Base-by-base conservation (phyloP, 2,329 filamentous ascomycete genomes). In the Myriosclerotinia scirpicola region DNA sequence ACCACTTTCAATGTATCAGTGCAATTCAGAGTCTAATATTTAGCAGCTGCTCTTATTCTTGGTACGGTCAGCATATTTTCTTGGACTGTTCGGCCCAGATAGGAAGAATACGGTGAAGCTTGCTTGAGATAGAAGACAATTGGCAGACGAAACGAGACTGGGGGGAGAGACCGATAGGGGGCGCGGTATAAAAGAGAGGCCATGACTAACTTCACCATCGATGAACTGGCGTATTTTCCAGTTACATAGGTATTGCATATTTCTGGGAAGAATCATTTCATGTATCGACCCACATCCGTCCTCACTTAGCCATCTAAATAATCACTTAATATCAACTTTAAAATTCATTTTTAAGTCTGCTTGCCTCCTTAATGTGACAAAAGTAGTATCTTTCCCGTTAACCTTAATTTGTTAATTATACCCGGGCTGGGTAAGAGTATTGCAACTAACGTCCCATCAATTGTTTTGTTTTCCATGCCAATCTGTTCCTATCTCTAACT, bases 61-160 rank as follows among this genome's bases (percentile, higher is more conserved):
- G 36, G 83, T 83, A 66, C 81, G 88, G 54, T 79, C 83, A 22
- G 78, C 81, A 20, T 90, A 89, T 75, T 78, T 90, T 7, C 66
- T 82, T 20, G 88, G 87, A 0, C 48, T 83, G 2, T 89, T 90
- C 77, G 87, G 86, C 3, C 77, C 80, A 6, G 80, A 82, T 62
- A 60, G 42, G 17, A 42, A 67, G 34, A 38, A 26, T 15, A 1
- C 30, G 5, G 12, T 54, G 20, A 56, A 56, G 8, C 38, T 64
- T 46, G 52, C 48, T 20, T 56, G 40, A 64, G 61, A 26, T 12
- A 7, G 20, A 6, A 15, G 20, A 26, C n/a, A 17, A 58, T 7
- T 26, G 14, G 5, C 2, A 61, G 26, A 20, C 8, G n/a, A 36
- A 15, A 8, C 5, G 6, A 26, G 44, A 20, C 30, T 22, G 14